Conservation (phyloP, 768 basidiomycete genomes). For the Trametes gibbosa region DNA sequence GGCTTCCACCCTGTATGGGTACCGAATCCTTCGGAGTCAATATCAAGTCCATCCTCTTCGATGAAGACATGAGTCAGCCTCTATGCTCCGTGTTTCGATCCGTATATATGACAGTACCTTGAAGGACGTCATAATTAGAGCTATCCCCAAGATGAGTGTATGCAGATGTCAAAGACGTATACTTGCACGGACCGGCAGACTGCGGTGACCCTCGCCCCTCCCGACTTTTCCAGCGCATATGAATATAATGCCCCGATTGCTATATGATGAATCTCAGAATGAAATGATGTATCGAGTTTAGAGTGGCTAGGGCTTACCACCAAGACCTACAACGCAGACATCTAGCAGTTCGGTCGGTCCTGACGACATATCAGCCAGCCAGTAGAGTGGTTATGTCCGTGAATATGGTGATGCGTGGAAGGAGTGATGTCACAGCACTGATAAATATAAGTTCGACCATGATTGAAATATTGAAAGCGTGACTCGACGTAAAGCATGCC, state of each 20-base stretch:
- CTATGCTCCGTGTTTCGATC: not conserved
- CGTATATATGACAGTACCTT: constrained; percentile 9
- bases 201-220: constrained; percentile 27
- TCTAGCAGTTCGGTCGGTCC: too few species aligned
- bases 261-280: not conserved
- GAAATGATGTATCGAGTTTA: not conserved
- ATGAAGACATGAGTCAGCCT: too few species aligned
- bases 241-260: constrained; percentile 33
- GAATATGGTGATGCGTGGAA: too few species aligned
- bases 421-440: too few species aligned
- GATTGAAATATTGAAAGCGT: too few species aligned
- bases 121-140: constrained; percentile 21
- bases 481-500: too few species aligned
- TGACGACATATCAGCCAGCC: too few species aligned
- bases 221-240: constrained; percentile 26
- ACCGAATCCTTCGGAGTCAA: constrained; percentile 25
- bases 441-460: too few species aligned
- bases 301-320: constrained; percentile 16
- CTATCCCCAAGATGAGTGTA: constrained; percentile 2
- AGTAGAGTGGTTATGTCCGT: too few species aligned
- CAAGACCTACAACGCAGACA: constrained; percentile 24
- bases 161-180: not conserved
- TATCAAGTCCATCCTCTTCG: constrained; percentile 24
- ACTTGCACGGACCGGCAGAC: constrained; percentile 31
- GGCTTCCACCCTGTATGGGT: constrained; percentile 21